Conservation (phyloP, 1,139 yeast genomes). For the Hyphopichia pseudoburtonii region DNA sequence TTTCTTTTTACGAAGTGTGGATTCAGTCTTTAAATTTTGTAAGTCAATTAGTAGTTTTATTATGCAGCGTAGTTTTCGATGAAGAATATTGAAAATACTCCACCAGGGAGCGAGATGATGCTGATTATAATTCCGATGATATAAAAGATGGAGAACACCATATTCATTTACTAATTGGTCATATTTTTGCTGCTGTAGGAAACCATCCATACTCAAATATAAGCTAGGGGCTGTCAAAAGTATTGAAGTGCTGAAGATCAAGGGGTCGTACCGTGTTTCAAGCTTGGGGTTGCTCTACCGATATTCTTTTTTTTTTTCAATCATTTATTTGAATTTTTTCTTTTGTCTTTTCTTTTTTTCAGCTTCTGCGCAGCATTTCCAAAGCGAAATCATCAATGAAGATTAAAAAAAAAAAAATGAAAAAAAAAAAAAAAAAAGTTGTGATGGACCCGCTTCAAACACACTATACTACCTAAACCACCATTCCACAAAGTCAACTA, state of each 20-base stretch:
- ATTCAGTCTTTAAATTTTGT: conserved; percentile 17
- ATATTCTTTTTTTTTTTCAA: not conserved
- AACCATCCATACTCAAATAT: conserved; percentile 3
- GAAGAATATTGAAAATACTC: conserved; percentile 62
- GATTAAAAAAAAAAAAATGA: not conserved
- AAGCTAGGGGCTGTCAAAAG: too few relatives aligned
- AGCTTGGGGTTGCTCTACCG: too few relatives aligned
- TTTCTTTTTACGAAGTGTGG: conserved; percentile 12
- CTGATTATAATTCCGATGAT: conserved; percentile 75
- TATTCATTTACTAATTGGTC: conserved; percentile 42
- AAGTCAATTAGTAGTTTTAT: conserved; percentile 21
- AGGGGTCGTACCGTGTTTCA: too few relatives aligned
- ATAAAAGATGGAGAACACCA: conserved; percentile 56
- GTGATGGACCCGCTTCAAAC: not conserved
- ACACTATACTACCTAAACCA: not conserved
- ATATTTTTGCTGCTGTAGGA: not conserved
- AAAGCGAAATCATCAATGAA: not conserved
- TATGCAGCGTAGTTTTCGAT: conserved; percentile 53
- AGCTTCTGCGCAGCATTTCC: not conserved
- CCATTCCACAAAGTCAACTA: not conserved
- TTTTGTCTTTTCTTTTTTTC: not conserved
- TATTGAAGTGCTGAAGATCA: too few relatives aligned
- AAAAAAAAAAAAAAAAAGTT: not conserved
- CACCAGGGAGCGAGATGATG: conserved; percentile 80
- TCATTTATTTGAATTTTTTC: not conserved